phyloP scores from a whole-genome alignment of 768 basidiomycete species.

The Phylloporus sp. region DNA sequence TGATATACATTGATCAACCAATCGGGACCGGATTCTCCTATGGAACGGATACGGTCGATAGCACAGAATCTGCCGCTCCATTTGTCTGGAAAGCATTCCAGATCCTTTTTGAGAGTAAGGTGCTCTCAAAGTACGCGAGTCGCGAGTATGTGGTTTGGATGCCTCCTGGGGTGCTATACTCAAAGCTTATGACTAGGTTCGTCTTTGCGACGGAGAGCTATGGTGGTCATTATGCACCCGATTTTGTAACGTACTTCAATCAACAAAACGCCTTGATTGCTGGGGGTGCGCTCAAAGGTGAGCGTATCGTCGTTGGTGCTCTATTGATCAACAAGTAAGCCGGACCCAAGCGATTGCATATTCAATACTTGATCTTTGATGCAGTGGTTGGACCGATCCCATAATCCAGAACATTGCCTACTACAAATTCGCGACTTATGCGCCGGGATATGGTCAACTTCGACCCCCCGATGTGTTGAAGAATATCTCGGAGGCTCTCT shows the following conservation, averaged over 20 bases:
- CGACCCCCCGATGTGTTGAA: conserved; percentile 44
- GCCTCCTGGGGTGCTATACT: neutral
- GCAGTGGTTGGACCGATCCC: conserved; percentile 65
- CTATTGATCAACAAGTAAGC: conserved; percentile 62
- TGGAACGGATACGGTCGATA: conserved; percentile 53
- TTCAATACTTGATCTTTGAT: neutral
- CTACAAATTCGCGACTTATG: conserved; percentile 55
- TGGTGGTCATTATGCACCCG: conserved; percentile 65
- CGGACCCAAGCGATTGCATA: neutral
- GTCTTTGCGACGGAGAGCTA: conserved; percentile 65
- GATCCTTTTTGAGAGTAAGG: conserved; percentile 52
- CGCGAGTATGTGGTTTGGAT: conserved; percentile 42
- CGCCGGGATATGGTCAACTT: conserved; percentile 65
- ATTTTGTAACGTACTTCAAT: conserved; percentile 61
- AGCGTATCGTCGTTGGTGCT: conserved; percentile 51
- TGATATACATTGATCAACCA: conserved; percentile 70
- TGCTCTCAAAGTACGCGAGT: conserved; percentile 48
- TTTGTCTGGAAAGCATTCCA: conserved; percentile 64
- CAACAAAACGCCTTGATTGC: conserved; percentile 55
- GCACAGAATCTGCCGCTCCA: conserved; percentile 47
- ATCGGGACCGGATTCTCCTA: conserved; percentile 65
- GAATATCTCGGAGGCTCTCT: conserved; percentile 48
- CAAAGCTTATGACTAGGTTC: conserved; percentile 37
- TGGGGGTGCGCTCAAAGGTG: conserved; percentile 42
- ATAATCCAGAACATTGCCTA: conserved; percentile 60